phyloP scores from a whole-genome alignment of 106 monocot species.

The Phalaenopsis aphrodite region DNA sequence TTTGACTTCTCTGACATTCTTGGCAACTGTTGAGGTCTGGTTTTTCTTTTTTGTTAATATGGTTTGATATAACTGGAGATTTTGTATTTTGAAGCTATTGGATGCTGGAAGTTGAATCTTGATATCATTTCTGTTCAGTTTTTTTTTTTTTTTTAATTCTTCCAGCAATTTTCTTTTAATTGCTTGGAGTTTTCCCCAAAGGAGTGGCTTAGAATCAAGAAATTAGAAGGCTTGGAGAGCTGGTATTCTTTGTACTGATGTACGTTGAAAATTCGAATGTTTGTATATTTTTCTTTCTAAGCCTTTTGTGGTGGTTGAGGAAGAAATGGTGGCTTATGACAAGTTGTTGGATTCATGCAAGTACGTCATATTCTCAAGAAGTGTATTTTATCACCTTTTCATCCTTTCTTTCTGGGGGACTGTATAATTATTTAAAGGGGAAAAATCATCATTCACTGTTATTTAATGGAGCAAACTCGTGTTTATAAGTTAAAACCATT shows the following conservation, averaged over 20 bases:
- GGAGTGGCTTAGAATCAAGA: not conserved
- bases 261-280: not conserved
- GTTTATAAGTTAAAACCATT: not conserved
- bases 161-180: not conserved
- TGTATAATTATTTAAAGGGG: not conserved
- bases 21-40: conserved; percentile 83
- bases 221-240: not conserved
- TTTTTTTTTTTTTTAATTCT: not conserved
- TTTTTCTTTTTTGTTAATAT: conserved; percentile 2
- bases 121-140: not conserved
- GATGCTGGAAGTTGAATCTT: not conserved
- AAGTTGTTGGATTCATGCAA: not conserved
- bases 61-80: not conserved
- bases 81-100: not conserved
- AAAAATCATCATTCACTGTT: not conserved
- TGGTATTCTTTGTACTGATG: not conserved
- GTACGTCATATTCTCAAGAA: not conserved
- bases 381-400: not conserved
- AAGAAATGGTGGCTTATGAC: not conserved
- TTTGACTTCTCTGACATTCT: conserved; percentile 67
- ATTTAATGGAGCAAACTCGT: not conserved
- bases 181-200: not conserved
- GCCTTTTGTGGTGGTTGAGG: not conserved
- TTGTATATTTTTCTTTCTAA: not conserved
- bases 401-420: not conserved